A percentile compares a stretch with the other conserved stretches of the same genome.
These are phyloP conservation scores for Chaetomium fimeti DNA, from an alignment of 495 filamentous ascomycete species.

Conservation along the genomic window DNA sequence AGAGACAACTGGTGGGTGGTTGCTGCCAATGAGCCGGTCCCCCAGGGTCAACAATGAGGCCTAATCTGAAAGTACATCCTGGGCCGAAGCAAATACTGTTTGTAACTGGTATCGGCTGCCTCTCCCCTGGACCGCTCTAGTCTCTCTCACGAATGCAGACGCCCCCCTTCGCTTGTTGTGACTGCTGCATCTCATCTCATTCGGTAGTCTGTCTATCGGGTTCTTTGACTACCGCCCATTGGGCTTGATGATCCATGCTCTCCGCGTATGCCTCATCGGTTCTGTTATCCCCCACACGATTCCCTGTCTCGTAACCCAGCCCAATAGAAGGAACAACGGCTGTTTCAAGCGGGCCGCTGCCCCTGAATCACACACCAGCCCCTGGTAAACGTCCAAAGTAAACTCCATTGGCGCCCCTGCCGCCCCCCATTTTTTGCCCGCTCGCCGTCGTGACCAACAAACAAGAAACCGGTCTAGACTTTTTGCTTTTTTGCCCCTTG, in stretches of 20 bases:
- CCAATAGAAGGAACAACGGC: not conserved
- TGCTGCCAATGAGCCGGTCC: constrained; percentile 33
- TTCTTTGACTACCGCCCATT: not conserved
- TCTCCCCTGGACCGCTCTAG: not conserved
- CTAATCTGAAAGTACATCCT: not conserved
- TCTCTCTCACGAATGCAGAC: not conserved
- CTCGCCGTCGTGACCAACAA: not conserved
- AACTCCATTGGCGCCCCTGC: constrained; percentile 3
- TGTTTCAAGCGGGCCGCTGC: not conserved
- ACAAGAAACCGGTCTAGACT: not conserved
- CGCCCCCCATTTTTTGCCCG: not conserved
- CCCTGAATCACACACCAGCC: not conserved
- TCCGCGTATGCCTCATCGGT: constrained; percentile 1
- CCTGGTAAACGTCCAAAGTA: not conserved
- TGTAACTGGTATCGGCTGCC: not conserved
- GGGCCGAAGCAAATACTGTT: not conserved
- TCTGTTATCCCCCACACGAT: not conserved
- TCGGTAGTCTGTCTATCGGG: not conserved
- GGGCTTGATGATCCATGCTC: constrained; percentile 1
- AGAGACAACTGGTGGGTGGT: constrained; percentile 96
- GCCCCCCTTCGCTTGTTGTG: not conserved
- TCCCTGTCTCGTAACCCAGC: not conserved
- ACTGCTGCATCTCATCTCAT: not conserved
- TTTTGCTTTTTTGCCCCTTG: not conserved
- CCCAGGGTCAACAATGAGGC: constrained; percentile 19